Base-by-base conservation (phyloP, 2,329 filamentous ascomycete species). In the Elsinoe ampelina region DNA sequence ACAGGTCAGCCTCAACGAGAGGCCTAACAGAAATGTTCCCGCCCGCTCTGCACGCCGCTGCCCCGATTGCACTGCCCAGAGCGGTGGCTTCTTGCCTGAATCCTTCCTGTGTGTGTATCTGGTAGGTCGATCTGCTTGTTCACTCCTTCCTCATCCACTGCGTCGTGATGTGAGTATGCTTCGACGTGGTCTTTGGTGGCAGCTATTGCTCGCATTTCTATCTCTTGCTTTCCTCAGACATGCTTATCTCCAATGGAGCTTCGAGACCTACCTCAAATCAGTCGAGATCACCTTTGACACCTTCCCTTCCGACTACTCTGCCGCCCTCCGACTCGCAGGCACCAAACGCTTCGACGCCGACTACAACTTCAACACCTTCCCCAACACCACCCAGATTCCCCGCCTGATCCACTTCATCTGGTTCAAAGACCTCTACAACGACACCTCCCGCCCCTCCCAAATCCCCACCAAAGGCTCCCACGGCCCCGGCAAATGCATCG, bases 391-490 rank as follows among this genome's bases (percentile, higher is more conserved):
- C 26, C 15, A 38, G 20, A 63, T 62, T 38, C 62, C 61, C 26
- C 57, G 50, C 4, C 57, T 34, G 1, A 63, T 63, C 50, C 61
- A 62, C 52, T 62, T 63, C 57, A 63, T 63, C 58, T 63, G 60
- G 59, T 62, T 63, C 58, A 38, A 56, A 15, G 58, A 63, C 58
- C 39, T 62, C 19, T 63, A 63, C 58, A 34, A 55, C 20, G 41
- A 55, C 19, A 42, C 56, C 26, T 50, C 41, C n/a, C 60, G 60
- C 22, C 36, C 57, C 34, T 58, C 58, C 1, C 26, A 51, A 4
- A 62, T 63, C 19, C 61, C 61, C 11, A 36, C 58, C 12, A 20
- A 12, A 5, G 59, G 59, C 55, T 63, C 62, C 13, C 32, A 60
- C 6, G 61, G 59, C n/a, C 62, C 62, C 12, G 39, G 39, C 10